Evolutionary conservation across 169 alveolate genomes (phyloP), one percentile per base, ranked within the genome.

Genomic region (Cryptosporidium ubiquitum): DNA sequence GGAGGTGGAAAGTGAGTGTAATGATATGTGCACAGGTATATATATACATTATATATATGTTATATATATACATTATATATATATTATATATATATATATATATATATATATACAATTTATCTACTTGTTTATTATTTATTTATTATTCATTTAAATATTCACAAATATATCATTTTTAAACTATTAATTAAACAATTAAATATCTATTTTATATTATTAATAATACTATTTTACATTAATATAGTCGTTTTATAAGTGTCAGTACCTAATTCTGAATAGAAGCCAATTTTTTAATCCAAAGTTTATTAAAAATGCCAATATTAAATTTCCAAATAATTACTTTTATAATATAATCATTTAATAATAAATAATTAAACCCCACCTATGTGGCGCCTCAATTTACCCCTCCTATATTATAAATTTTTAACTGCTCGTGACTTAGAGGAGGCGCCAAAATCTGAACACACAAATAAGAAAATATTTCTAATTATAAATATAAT

Each of bases 361-460:
- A 47, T 55, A 55, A 3, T 55, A 23, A 9, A 26, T 29, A 20
- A 64, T 31, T 64, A 7, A 29, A 51, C 84, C 84, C 66, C 84
- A 70, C 84, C 66, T 44, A 1, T 29, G 6, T 49, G 69, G 68
- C 84, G 84, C 71, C 49, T 55, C 14, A 0, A 3, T 9, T n/a
- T 10, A 37, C 85, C 85, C 85, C 85, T 57, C 85, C 47, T n/a
- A 6, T 47, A 73, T 26, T 57, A 51, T 47, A 55, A 73, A 57
- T 14, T 73, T 73, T 73, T 73, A 73, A 73, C 85, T 73, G 70
- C 85, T 73, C 85, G 85, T 57, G 85, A 73, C 85, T 58, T 73
- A 5, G 85, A 55, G 47, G 29, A 73, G 85, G 85, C 85, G 85
- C 70, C 70, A 69, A 33, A 52, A 73, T 73, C 85, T 26, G 39